Conservation (phyloP, 129 eudicot species). For the Calendula officinalis region DNA sequence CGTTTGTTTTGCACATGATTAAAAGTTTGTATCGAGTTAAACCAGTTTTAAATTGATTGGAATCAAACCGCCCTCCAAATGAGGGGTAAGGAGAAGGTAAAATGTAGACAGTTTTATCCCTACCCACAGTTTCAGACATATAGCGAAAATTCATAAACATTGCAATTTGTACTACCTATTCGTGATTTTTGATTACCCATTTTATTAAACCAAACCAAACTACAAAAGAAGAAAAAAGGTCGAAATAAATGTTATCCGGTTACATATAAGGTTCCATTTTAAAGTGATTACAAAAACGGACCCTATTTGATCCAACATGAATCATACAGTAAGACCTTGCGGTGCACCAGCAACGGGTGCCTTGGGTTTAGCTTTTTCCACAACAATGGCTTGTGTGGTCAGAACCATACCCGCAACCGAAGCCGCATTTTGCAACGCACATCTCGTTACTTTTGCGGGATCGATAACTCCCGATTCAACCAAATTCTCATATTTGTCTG, state of each 20-base stretch:
- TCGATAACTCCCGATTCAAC: constrained; percentile 74
- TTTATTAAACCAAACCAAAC: background rate
- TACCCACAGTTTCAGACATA: too few species aligned
- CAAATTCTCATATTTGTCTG: constrained; percentile 65
- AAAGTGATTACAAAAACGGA: constrained; percentile 25
- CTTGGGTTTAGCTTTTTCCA: constrained; percentile 64
- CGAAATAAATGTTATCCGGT: background rate
- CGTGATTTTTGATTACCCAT: too few species aligned
- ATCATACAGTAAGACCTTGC: constrained; percentile 41
- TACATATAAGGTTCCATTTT: constrained; percentile 31
- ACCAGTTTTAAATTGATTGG: too few species aligned
- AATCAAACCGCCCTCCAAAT: too few species aligned
- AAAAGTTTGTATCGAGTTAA: too few species aligned
- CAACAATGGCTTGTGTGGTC: constrained; percentile 78
- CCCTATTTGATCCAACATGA: constrained; percentile 26
- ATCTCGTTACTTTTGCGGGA: constrained; percentile 79
- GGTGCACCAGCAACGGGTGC: constrained; percentile 36
- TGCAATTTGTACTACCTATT: too few species aligned
- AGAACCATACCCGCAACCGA: constrained; percentile 89
- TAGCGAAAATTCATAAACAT: too few species aligned
- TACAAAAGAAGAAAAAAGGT: background rate
- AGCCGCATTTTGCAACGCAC: constrained; percentile 78
- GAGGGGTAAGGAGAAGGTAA: too few species aligned
- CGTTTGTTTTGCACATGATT: too few species aligned
- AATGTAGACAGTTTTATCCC: too few species aligned